Conservation (phyloP, 2,329 filamentous ascomycete species). For the Hymenoscyphus scutula region DNA sequence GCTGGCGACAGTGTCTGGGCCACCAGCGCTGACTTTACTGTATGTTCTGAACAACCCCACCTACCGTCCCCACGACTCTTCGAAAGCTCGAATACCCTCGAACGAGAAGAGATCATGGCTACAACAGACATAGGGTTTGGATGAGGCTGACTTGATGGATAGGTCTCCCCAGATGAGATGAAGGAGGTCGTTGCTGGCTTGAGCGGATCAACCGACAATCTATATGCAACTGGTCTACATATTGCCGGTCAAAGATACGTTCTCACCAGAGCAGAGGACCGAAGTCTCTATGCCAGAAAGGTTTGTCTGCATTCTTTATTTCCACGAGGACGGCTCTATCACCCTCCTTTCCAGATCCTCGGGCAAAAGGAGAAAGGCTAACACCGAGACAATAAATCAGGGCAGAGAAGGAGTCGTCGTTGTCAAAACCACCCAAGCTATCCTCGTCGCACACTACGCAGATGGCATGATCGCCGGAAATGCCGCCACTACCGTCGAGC, state of each 20-base stretch:
- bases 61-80: not conserved
- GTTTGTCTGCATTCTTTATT: constrained; percentile 45
- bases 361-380: not conserved
- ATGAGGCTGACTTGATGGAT: constrained; percentile 34
- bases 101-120: not conserved
- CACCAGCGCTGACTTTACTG: constrained; percentile 59
- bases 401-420: constrained; percentile 79
- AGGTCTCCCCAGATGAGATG: constrained; percentile 59
- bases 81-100: not conserved
- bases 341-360: not conserved
- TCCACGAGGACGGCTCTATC: not conserved
- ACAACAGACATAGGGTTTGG: not conserved
- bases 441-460: constrained; percentile 84
- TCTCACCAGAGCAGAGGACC: constrained; percentile 70
- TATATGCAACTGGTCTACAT: constrained; percentile 71
- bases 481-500: constrained; percentile 75
- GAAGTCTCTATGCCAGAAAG: constrained; percentile 82
- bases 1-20: constrained; percentile 84
- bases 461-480: constrained; percentile 72
- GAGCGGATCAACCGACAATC: constrained; percentile 51
- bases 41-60: constrained; percentile 24
- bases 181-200: constrained; percentile 56
- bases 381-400: constrained; percentile 40
- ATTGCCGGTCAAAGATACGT: constrained; percentile 77
- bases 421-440: constrained; percentile 83